phyloP scores from a whole-genome alignment of 23 red algal species.

The Agarophyton chilense region DNA sequence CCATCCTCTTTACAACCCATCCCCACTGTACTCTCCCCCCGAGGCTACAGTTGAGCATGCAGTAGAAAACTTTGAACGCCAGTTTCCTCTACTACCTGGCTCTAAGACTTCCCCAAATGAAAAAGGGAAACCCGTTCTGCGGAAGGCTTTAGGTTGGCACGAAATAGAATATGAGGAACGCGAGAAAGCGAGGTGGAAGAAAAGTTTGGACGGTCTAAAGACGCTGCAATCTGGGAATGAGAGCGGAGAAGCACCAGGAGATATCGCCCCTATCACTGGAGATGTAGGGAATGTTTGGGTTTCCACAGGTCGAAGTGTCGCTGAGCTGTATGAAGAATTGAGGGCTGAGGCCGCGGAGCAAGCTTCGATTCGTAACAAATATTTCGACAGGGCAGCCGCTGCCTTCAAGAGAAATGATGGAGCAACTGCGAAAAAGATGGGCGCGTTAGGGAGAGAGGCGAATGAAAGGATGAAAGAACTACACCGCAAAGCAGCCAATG shows the following conservation, averaged over 20 bases:
- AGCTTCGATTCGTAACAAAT: slow-evolving; percentile 55
- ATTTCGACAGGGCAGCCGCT: slow-evolving; percentile 58
- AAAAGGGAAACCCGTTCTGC: slow-evolving; percentile 3
- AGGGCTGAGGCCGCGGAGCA: slow-evolving; percentile 56
- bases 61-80: slow-evolving; percentile 51
- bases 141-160: slow-evolving; percentile 55
- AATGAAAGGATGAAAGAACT: slow-evolving; percentile 71
- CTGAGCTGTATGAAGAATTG: slow-evolving; percentile 35
- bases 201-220: background rate
- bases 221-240: slow-evolving; percentile 8
- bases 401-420: slow-evolving; percentile 60
- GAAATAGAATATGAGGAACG: slow-evolving; percentile 35
- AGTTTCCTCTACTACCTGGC: slow-evolving; percentile 39
- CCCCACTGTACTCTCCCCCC: background rate
- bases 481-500: slow-evolving; percentile 54
- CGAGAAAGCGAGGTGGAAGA: slow-evolving; percentile 26
- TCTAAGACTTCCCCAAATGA: slow-evolving; percentile 6
- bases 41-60: slow-evolving; percentile 39
- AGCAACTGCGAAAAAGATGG: slow-evolving; percentile 53
- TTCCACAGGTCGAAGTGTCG: slow-evolving; percentile 55
- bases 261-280: slow-evolving; percentile 8
- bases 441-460: slow-evolving; percentile 64
- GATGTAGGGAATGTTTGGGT: slow-evolving; percentile 61
- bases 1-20: background rate
- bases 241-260: background rate